Percentiles rank a stretch among this genome's conserved stretches.
Evolutionary conservation across 345 rosid genomes (phyloP).

Genomic region (Arabidopsis arenosa): DNA sequence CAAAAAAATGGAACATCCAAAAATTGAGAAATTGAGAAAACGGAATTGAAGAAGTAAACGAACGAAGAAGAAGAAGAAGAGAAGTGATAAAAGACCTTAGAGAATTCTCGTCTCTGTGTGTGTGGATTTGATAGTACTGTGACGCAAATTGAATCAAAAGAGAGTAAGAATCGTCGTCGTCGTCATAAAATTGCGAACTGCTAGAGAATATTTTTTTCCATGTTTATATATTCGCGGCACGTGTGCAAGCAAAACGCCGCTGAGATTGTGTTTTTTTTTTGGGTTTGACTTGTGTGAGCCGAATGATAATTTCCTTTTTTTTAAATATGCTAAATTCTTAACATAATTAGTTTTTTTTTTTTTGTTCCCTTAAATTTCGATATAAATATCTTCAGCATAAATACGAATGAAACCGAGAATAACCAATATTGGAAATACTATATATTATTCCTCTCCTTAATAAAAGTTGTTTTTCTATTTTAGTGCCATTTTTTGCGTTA

Average conservation of each 20-base stretch:
- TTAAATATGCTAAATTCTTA: not conserved
- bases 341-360: too few relatives aligned
- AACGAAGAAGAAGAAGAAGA: not conserved
- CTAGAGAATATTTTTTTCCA: not conserved
- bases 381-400: too few relatives aligned
- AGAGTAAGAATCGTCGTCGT: not conserved
- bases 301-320: not conserved
- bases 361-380: too few relatives aligned
- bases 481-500: too few relatives aligned
- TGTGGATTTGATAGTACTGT: not conserved
- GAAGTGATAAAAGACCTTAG: not conserved
- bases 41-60: not conserved
- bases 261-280: too few relatives aligned
- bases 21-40: not conserved
- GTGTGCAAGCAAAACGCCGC: conserved; percentile 8
- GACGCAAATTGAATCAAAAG: not conserved
- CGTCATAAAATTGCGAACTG: not conserved
- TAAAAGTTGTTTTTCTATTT: too few relatives aligned
- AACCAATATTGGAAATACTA: too few relatives aligned
- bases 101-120: not conserved
- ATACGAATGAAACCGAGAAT: too few relatives aligned
- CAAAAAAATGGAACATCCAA: not conserved
- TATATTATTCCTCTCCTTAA: too few relatives aligned
- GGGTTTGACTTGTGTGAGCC: too few relatives aligned
- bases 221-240: not conserved